Evolutionary conservation across 78 protist genomes (phyloP).

Genomic region (Dictyostelium citrinum): DNA sequence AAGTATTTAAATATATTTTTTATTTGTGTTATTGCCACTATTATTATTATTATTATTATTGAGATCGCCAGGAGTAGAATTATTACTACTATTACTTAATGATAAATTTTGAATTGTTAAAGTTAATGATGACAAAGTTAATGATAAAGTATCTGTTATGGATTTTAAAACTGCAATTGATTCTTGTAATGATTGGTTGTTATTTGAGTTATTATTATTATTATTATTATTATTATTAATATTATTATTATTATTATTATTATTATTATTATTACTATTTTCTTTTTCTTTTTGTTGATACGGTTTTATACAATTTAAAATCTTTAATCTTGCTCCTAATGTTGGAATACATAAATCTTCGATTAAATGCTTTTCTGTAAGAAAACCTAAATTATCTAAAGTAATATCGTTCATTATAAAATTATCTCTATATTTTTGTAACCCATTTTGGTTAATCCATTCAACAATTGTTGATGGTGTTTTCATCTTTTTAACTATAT

Average conservation of each 20-base stretch:
- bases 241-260: neutral
- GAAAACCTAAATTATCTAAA: constrained; percentile 9
- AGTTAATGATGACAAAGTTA: neutral
- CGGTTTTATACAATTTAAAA: constrained; percentile 27
- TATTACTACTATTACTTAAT: neutral
- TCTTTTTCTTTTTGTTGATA: neutral
- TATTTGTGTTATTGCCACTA: neutral
- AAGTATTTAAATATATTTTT: neutral
- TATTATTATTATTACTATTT: too few relatives aligned
- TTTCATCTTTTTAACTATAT: neutral
- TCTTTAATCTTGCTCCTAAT: constrained; percentile 68
- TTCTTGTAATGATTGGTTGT: neutral
- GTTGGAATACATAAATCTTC: constrained; percentile 53
- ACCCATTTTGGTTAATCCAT: constrained; percentile 22
- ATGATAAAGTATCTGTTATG: neutral
- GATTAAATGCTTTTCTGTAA: constrained; percentile 56
- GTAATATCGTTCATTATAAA: constrained; percentile 48
- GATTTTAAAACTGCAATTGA: constrained; percentile 3
- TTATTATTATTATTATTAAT: neutral
- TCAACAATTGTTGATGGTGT: neutral
- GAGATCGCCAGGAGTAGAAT: neutral
- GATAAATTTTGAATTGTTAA: neutral
- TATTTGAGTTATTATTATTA: neutral
- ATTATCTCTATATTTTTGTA: constrained; percentile 29
- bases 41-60: too few relatives aligned